Evolutionary conservation across 2,329 filamentous ascomycete genomes (phyloP).

Genomic region (Diaporthe citrichinensis): DNA sequence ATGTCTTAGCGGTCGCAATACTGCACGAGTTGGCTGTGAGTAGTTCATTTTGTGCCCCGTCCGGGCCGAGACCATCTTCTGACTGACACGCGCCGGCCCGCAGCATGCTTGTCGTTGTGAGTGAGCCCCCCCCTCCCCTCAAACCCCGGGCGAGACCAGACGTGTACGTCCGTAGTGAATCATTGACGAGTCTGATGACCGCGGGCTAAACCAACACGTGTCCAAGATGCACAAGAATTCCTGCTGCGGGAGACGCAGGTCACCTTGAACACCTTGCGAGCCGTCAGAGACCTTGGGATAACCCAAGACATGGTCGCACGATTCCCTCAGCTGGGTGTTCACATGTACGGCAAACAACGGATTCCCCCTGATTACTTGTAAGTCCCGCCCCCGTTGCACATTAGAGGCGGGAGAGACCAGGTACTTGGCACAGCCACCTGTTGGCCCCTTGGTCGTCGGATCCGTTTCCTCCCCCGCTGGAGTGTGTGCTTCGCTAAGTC

Average conservation of each 20-base stretch:
- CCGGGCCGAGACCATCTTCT: neutral
- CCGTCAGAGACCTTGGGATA: neutral
- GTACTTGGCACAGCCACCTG: neutral
- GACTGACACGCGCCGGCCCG: neutral
- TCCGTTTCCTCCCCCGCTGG: neutral
- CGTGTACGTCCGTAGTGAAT: neutral
- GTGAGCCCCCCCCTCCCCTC: too few species aligned
- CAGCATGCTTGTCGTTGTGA: constrained; percentile 4
- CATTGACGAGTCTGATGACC: neutral
- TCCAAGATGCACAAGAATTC: neutral
- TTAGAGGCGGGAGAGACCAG: neutral
- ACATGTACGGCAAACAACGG: neutral
- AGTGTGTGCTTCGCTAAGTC: neutral
- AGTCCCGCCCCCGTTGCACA: neutral
- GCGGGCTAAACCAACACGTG: neutral
- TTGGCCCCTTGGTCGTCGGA: neutral
- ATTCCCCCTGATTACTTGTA: neutral
- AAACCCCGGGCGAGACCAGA: too few species aligned
- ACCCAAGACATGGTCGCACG: neutral
- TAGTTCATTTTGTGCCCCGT: neutral
- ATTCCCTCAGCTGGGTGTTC: neutral
- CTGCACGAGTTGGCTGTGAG: constrained; percentile 9
- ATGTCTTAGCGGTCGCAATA: neutral
- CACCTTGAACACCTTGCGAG: neutral
- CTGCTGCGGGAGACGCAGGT: neutral